phyloP scores from a whole-genome alignment of 345 rosid genomes.

The Heritiera fomes region DNA sequence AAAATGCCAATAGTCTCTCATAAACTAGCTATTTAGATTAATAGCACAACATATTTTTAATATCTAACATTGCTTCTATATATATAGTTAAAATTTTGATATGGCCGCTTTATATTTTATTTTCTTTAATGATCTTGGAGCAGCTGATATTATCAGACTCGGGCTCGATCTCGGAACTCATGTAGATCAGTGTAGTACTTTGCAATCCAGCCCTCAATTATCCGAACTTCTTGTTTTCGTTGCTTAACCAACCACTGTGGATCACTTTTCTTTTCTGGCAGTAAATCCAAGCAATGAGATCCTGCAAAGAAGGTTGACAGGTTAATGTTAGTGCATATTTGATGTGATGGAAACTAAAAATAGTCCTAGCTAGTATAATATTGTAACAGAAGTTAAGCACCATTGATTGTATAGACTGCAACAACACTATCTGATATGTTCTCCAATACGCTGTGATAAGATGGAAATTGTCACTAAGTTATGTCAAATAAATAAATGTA shows the following conservation, averaged over 20 bases:
- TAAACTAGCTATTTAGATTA: neutral
- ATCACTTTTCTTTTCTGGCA: slow-evolving; percentile 25
- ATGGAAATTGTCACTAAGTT: neutral
- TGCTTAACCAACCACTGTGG: slow-evolving; percentile 44
- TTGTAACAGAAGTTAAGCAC: slow-evolving; percentile 23
- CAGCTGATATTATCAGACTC: slow-evolving; percentile 11
- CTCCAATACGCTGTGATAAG: slow-evolving; percentile 38
- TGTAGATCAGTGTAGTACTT: slow-evolving; percentile 32
- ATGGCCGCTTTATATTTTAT: neutral
- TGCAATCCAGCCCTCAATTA: slow-evolving; percentile 43
- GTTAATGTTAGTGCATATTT: neutral
- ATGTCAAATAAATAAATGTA: neutral
- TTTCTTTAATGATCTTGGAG: neutral
- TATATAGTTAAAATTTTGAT: neutral
- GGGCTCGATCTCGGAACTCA: slow-evolving; percentile 14
- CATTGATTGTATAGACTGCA: slow-evolving; percentile 37
- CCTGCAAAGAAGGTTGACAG: slow-evolving; percentile 27
- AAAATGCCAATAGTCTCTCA: neutral
- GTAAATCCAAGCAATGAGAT: slow-evolving; percentile 51
- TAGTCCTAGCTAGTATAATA: neutral
- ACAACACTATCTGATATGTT: slow-evolving; percentile 44
- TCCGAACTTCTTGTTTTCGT: slow-evolving; percentile 33
- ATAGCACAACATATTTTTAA: neutral
- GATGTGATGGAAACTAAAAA: slow-evolving; percentile 12
- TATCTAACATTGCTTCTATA: neutral